These are phyloP conservation scores for Oenanthe javanica DNA, from an alignment of 140 eudicot genomes.

Conservation along the genomic window DNA sequence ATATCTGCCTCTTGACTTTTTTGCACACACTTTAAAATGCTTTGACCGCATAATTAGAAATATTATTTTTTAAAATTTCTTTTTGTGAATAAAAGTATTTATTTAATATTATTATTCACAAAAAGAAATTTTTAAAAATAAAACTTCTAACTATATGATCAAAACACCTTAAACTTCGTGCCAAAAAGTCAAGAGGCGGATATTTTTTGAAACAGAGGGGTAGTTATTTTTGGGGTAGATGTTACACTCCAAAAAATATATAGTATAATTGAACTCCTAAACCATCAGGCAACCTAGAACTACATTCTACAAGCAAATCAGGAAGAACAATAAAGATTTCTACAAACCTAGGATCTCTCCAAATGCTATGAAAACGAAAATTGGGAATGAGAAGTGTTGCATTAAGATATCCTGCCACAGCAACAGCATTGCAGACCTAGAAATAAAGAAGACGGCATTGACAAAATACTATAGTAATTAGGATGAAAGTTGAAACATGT, in stretches of 20 bases:
- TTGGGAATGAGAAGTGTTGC: conserved; percentile 93
- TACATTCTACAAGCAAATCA: not conserved
- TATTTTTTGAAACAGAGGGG: no score
- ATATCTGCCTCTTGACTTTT: no score
- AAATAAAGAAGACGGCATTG: not conserved
- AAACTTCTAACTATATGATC: no score
- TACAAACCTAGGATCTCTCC: conserved; percentile 97
- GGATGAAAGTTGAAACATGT: not conserved
- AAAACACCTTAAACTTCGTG: no score
- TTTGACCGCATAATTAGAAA: no score
- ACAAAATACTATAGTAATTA: conserved; percentile 3
- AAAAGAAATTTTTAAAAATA: no score
- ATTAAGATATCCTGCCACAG: conserved; percentile 97
- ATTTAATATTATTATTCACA: no score
- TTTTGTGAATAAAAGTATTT: no score
- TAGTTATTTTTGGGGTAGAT: not conserved
- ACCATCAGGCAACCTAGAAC: conserved; percentile 1
- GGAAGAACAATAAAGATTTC: not conserved
- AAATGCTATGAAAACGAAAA: conserved; percentile 93
- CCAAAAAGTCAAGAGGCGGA: no score
- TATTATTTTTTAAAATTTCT: no score
- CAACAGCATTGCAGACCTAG: conserved; percentile 97
- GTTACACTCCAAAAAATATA: not conserved
- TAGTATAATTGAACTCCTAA: not conserved
- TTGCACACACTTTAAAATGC: no score